Evolutionary conservation across 108 stramenopile genomes (phyloP).

Genomic region (Mediolabrus comicus): DNA sequence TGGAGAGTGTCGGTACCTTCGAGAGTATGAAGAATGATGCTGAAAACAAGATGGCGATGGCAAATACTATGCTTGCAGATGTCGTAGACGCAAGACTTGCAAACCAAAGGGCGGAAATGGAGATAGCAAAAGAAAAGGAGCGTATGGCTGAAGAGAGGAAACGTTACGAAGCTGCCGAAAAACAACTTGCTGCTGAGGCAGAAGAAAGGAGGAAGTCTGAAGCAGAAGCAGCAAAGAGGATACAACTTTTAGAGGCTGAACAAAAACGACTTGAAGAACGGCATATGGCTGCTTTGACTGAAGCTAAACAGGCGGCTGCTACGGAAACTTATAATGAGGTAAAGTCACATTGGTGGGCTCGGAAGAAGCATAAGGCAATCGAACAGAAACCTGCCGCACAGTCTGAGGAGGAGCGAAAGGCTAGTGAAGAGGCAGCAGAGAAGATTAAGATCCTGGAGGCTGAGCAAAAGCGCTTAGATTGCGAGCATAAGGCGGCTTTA

Average conservation of each 20-base stretch:
- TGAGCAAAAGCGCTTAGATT: neutral
- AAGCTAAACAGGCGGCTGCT: neutral
- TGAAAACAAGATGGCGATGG: neutral
- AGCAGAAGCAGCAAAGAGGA: neutral
- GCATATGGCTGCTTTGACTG: neutral
- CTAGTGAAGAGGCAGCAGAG: neutral
- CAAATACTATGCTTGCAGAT: neutral
- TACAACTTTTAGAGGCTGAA: neutral
- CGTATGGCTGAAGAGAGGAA: neutral
- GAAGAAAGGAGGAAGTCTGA: neutral
- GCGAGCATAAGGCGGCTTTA: neutral
- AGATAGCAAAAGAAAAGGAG: neutral
- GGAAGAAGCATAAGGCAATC: neutral
- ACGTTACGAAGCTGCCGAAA: neutral
- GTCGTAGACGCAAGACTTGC: neutral
- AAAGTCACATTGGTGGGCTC: too few species aligned
- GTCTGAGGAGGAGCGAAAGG: neutral
- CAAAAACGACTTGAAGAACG: neutral
- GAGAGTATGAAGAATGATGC: constrained; percentile 4
- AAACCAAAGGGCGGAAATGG: neutral
- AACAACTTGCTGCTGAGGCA: neutral
- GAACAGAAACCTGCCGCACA: neutral
- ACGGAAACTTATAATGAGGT: too few species aligned
- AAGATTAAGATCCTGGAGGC: neutral
- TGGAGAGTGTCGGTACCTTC: neutral